Percentiles rank a stretch among this genome's conserved stretches.
These are phyloP conservation scores for Fusarium chuoi DNA, from an alignment of 2,329 filamentous ascomycete genomes.

Conservation along the genomic window DNA sequence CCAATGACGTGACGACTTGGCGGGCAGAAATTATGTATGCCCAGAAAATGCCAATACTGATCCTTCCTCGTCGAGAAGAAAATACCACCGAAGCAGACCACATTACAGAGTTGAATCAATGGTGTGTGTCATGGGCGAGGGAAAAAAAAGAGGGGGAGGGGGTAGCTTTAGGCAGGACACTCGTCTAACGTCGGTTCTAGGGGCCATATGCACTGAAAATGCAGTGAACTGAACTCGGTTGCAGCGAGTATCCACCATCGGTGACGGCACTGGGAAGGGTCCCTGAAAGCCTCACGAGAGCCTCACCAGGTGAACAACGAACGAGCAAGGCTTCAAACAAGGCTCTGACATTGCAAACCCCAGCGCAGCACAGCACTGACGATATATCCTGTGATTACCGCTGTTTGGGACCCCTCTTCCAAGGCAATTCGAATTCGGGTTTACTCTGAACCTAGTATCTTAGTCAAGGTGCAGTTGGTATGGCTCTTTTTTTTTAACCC, in stretches of 20 bases:
- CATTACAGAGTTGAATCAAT: conserved; percentile 1
- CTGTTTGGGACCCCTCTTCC: conserved; percentile 23
- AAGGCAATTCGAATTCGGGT: conserved; percentile 31
- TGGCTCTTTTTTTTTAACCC: conserved; percentile 5
- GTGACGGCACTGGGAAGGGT: conserved; percentile 24
- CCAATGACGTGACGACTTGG: conserved; percentile 31
- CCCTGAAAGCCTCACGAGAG: conserved; percentile 25
- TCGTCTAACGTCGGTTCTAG: conserved; percentile 40
- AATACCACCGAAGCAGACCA: conserved; percentile 18
- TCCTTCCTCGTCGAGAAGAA: conserved; percentile 21
- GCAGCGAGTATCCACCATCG: conserved; percentile 21
- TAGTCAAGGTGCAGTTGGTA: conserved; percentile 18
- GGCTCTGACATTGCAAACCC: conserved; percentile 8
- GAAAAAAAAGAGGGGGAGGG: conserved; percentile 1
- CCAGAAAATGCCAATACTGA: conserved; percentile 37
- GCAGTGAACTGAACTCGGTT: conserved; percentile 15
- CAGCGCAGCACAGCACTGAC: conserved; percentile 12
- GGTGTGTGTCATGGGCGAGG: conserved; percentile 17
- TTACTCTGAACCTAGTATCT: not conserved
- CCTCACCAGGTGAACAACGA: conserved; percentile 10
- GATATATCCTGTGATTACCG: conserved; percentile 21
- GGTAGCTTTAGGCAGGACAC: not conserved
- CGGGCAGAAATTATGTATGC: conserved; percentile 30
- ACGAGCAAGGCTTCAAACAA: conserved; percentile 24
- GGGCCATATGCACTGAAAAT: conserved; percentile 13